Evolutionary conservation across 768 basidiomycete genomes (phyloP).

Genomic region (Mycena kentingensis): DNA sequence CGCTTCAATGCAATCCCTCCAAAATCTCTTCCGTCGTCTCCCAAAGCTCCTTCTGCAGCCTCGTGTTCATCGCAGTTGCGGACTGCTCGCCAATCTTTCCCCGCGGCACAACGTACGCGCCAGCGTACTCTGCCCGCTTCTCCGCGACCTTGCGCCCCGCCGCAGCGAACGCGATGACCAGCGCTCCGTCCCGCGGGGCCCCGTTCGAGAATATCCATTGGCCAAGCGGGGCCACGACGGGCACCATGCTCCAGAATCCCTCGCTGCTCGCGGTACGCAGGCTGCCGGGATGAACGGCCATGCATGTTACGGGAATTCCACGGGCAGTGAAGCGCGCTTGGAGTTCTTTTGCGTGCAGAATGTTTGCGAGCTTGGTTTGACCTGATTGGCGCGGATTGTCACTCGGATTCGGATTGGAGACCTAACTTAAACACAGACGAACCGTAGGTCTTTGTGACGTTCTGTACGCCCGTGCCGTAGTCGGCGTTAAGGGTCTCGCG

Average conservation of each 20-base stretch:
- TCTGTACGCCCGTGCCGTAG: not conserved
- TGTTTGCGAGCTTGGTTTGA: conserved; percentile 51
- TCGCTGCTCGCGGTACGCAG: conserved; percentile 33
- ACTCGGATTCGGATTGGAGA: too few species aligned
- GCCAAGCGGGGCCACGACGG: conserved; percentile 15
- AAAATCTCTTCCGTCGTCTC: conserved; percentile 37
- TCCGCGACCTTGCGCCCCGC: conserved; percentile 37
- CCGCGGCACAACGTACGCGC: conserved; percentile 39
- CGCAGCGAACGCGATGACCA: conserved; percentile 42
- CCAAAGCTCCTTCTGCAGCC: conserved; percentile 42
- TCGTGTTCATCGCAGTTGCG: conserved; percentile 30
- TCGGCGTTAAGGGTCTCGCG: not conserved
- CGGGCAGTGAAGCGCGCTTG: conserved; percentile 46
- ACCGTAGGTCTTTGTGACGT: conserved; percentile 32
- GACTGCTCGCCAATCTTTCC: conserved; percentile 31
- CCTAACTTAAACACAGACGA: too few species aligned
- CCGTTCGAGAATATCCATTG: conserved; percentile 19
- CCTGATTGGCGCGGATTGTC: too few species aligned
- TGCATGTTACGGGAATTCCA: conserved; percentile 37
- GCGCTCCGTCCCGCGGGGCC: conserved; percentile 33
- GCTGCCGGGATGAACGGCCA: conserved; percentile 45
- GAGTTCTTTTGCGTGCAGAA: conserved; percentile 52
- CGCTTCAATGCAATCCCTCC: too few species aligned
- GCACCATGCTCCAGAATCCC: conserved; percentile 13
- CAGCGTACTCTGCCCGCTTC: conserved; percentile 36